Conservation (phyloP, 2,329 filamentous ascomycete genomes). For the Aspergillus udagawae region DNA sequence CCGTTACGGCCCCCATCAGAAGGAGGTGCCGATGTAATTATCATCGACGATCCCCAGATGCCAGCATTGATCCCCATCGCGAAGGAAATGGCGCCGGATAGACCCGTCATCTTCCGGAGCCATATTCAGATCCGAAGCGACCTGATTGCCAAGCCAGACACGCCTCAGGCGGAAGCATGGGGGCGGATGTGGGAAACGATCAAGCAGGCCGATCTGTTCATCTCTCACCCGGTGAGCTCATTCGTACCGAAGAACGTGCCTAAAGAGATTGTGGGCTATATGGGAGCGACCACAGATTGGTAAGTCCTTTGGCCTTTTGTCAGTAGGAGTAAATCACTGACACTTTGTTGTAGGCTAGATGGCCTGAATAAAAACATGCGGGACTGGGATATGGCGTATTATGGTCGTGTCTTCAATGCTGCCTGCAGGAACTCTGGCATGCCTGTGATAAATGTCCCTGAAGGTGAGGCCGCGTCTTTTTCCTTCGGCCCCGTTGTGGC, state of each 20-base stretch:
- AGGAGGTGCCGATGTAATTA: slow-evolving; percentile 71
- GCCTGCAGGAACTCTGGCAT: slow-evolving; percentile 55
- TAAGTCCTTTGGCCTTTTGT: slow-evolving; percentile 24
- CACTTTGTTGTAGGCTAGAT: slow-evolving; percentile 55
- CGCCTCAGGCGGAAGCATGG: slow-evolving; percentile 71
- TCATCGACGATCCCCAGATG: slow-evolving; percentile 84
- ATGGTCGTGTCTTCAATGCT: slow-evolving; percentile 69
- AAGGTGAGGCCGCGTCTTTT: slow-evolving; percentile 19
- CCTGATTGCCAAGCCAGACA: slow-evolving; percentile 58
- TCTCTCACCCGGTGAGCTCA: slow-evolving; percentile 72
- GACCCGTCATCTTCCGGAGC: slow-evolving; percentile 74
- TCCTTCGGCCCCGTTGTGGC: neutral
- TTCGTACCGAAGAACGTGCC: slow-evolving; percentile 71
- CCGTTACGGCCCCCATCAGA: slow-evolving; percentile 61
- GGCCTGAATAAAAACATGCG: slow-evolving; percentile 73
- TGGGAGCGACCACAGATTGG: slow-evolving; percentile 81
- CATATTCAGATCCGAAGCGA: slow-evolving; percentile 81
- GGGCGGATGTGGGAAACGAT: slow-evolving; percentile 70
- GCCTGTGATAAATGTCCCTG: slow-evolving; percentile 37
- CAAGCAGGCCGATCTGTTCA: slow-evolving; percentile 69
- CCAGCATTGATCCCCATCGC: slow-evolving; percentile 71
- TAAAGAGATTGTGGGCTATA: slow-evolving; percentile 63
- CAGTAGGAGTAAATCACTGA: neutral
- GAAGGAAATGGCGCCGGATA: slow-evolving; percentile 65
- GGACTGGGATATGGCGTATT: slow-evolving; percentile 68